These are phyloP conservation scores for Mortierella sp. DNA, from an alignment of 371 early-diverging fungal species.

Conservation along the genomic window DNA sequence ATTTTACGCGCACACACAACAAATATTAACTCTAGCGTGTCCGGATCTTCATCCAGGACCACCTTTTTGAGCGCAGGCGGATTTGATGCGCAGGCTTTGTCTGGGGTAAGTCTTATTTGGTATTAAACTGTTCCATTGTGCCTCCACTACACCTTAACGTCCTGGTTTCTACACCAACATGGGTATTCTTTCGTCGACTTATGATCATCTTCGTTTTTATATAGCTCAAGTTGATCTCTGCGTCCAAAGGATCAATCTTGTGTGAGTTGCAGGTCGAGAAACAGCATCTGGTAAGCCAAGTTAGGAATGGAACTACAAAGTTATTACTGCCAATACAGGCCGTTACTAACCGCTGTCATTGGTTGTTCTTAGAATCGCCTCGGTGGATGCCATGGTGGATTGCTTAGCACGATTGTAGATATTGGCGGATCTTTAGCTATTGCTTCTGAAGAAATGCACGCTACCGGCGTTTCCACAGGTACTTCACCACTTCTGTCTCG, in stretches of 20 bases:
- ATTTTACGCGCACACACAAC: neutral
- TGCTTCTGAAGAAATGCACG: constrained; percentile 68
- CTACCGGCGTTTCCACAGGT: constrained; percentile 77
- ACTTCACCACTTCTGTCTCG: neutral
- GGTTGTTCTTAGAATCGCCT: constrained; percentile 63
- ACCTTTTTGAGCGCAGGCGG: constrained; percentile 42
- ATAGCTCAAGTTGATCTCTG: constrained; percentile 62
- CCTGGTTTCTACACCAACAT: neutral
- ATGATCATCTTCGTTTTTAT: neutral
- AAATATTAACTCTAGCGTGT: neutral
- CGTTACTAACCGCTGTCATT: neutral
- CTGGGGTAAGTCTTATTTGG: constrained; percentile 33
- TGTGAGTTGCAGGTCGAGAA: constrained; percentile 67
- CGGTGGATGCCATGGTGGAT: constrained; percentile 71
- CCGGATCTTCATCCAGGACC: constrained; percentile 13
- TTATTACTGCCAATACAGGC: neutral
- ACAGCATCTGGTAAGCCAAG: constrained; percentile 63
- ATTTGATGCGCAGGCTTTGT: constrained; percentile 48
- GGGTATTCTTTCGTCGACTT: neutral
- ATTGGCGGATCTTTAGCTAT: constrained; percentile 73
- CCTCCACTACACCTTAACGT: neutral
- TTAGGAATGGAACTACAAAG: neutral
- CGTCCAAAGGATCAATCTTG: constrained; percentile 58
- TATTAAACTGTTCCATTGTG: neutral
- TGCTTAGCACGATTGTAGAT: constrained; percentile 71